Percentiles rank a stretch among this genome's conserved stretches.
Evolutionary conservation across 83 land plant species (phyloP).

Genomic region (Diphasiastrum complanatum): DNA sequence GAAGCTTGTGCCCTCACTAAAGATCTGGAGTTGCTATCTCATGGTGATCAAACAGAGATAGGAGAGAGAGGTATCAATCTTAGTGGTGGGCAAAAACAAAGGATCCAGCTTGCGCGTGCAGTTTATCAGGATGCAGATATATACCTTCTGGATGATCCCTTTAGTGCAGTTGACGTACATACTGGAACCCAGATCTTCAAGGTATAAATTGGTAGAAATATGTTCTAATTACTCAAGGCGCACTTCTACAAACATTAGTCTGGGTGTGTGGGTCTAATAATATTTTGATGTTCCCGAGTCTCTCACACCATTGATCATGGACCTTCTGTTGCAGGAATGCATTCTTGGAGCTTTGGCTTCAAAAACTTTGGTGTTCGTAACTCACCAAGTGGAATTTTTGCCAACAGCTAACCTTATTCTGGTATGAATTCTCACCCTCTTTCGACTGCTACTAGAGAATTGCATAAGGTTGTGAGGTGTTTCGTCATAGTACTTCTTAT

Average conservation of each 20-base stretch:
- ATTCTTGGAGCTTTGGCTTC: constrained; percentile 10
- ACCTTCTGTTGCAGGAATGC: constrained; percentile 7
- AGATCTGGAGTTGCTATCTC: constrained; percentile 20
- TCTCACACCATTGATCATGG: background rate
- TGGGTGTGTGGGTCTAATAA: background rate
- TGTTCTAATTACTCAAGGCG: too few species aligned
- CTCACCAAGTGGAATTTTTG: constrained; percentile 25
- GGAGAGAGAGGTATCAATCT: constrained; percentile 27
- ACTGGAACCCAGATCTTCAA: constrained; percentile 21
- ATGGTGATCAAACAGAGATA: constrained; percentile 28
- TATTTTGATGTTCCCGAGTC: too few species aligned
- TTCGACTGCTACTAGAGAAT: background rate
- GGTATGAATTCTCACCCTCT: constrained; percentile 20
- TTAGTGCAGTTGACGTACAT: constrained; percentile 30
- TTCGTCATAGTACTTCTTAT: background rate
- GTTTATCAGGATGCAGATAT: constrained; percentile 25
- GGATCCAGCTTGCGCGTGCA: constrained; percentile 27
- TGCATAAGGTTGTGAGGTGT: background rate
- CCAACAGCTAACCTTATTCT: constrained; percentile 19
- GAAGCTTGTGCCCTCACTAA: constrained; percentile 18
- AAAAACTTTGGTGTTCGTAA: constrained; percentile 18
- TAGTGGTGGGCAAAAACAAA: constrained; percentile 30
- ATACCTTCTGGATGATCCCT: constrained; percentile 27
- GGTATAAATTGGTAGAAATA: too few species aligned
- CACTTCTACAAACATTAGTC: background rate